Evolutionary conservation across 2,329 filamentous ascomycete genomes (phyloP), one percentile per base, ranked within the genome.

Genomic region (Sporothrix inflata): DNA sequence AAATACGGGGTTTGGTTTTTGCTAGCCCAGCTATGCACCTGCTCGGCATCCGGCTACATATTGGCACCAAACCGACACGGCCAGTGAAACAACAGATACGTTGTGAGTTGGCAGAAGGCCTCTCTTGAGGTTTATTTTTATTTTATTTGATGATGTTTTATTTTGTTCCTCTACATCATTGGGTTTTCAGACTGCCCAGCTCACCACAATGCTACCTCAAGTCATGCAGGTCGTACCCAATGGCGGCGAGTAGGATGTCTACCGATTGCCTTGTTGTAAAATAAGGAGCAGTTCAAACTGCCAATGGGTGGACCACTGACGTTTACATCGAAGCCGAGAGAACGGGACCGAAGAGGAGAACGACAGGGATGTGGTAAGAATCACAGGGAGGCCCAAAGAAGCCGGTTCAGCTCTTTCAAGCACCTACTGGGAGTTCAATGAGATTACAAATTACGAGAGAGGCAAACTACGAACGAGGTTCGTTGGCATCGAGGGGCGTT

Each of bases 221-320:
- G n/a, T 61, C 40, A 47, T 70, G 53, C 69, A 70, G 21, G 45
- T 51, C n/a, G 49, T 34, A 7, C 21, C 69, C 30, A 65, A 60
- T 19, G 11, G 61, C n/a, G 55, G 42, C 55, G 69, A 51, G 27
- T 51, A 51, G 34, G 57, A 51, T 27, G 57, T 42, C 57, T 65
- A 45, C 69, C 69, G 57, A 19, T 27, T 27, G 30, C 7, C 45
- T n/a, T 34, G 34, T 40, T 40, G 55, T 34, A 30, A n/a, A 16
- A 19, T 61, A 30, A 38, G 53, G 21, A 53, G 53, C 27, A 34
- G 7, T 61, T 21, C 30, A 24, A 24, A 16, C 21, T 55, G 11
- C 21, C 24, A 27, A 30, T 16, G 57, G 21, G 30, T 14, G 55
- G 19, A 34, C 8, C 55, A 30, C 19, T 61, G 30, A 6, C 7